Percentiles rank a stretch among this genome's conserved stretches.
phyloP scores from a whole-genome alignment of 306 rosid species.

The Pyrus bretschneideri region DNA sequence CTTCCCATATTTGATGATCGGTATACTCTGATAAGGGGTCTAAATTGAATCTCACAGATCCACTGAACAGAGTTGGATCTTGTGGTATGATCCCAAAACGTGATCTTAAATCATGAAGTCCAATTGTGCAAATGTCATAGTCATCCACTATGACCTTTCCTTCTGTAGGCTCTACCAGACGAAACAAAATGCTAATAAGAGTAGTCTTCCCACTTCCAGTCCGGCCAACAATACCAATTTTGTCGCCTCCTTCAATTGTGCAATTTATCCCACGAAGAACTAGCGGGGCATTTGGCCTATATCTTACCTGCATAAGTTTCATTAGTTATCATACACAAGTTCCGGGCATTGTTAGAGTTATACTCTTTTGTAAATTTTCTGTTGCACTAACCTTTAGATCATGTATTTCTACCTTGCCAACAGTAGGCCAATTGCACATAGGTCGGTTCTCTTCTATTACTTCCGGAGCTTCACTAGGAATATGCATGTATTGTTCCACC shows the following conservation, averaged over 20 bases:
- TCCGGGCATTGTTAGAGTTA: background rate
- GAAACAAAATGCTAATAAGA: slow-evolving; percentile 24
- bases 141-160: slow-evolving; percentile 22
- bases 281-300: slow-evolving; percentile 22
- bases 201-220: slow-evolving; percentile 39
- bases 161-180: slow-evolving; percentile 26
- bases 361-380: background rate
- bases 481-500: slow-evolving; percentile 29
- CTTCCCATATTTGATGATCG: slow-evolving; percentile 32
- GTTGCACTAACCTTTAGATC: slow-evolving; percentile 14
- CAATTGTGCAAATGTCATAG: slow-evolving; percentile 22
- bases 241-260: slow-evolving; percentile 26
- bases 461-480: slow-evolving; percentile 25
- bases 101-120: slow-evolving; percentile 26
- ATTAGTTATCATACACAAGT: background rate
- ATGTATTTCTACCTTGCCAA: slow-evolving; percentile 18
- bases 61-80: slow-evolving; percentile 27
- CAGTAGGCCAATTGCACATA: slow-evolving; percentile 14
- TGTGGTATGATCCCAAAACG: slow-evolving; percentile 29
- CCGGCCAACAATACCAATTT: slow-evolving; percentile 28
- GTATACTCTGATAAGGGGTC: slow-evolving; percentile 24
- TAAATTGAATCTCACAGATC: slow-evolving; percentile 28
- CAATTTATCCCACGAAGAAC: slow-evolving; percentile 28
- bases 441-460: slow-evolving; percentile 11
- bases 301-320: slow-evolving; percentile 19